Conservation (phyloP, 2,329 filamentous ascomycete genomes). For the Aspergillus sp. region DNA sequence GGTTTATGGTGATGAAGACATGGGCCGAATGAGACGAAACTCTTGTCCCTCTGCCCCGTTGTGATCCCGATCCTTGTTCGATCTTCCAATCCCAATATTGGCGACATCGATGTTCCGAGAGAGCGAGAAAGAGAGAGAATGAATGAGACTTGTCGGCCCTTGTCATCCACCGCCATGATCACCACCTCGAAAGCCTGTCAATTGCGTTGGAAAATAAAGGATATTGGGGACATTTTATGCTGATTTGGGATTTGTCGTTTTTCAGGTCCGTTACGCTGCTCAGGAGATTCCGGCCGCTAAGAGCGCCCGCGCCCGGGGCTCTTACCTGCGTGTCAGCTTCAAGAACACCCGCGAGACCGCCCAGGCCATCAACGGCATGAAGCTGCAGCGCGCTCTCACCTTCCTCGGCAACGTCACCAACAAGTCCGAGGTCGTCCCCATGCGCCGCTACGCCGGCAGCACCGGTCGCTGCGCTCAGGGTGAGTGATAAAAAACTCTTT, state of each 20-base stretch:
- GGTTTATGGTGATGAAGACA: conserved; percentile 6
- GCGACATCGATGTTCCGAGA: background rate
- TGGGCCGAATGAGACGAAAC: background rate
- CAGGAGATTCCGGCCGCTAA: conserved; percentile 83
- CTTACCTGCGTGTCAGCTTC: conserved; percentile 98
- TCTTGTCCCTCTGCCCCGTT: background rate
- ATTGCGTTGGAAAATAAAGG: background rate
- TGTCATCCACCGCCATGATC: background rate
- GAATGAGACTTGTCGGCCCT: background rate
- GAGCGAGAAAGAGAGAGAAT: background rate
- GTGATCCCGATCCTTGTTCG: conserved; percentile 6
- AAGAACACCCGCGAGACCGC: conserved; percentile 99
- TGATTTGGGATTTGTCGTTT: conserved; percentile 27
- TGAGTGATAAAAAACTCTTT: conserved; percentile 58
- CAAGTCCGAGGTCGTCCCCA: conserved; percentile 96
- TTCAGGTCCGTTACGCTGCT: conserved; percentile 92
- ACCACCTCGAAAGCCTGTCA: background rate
- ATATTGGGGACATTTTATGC: conserved; percentile 14
- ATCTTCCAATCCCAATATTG: conserved; percentile 8
- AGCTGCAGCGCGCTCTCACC: conserved; percentile 87
- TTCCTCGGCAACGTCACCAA: conserved; percentile 98
- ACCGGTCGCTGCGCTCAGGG: conserved; percentile 97
- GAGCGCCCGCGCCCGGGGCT: conserved; percentile 96
- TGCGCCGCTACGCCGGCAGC: conserved; percentile 95
- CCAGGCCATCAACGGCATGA: conserved; percentile 99